Percentiles rank a stretch among this genome's conserved stretches.
Conservation (phyloP, 202 grass and related monocot species). For the Eragrostis tef region DNA sequence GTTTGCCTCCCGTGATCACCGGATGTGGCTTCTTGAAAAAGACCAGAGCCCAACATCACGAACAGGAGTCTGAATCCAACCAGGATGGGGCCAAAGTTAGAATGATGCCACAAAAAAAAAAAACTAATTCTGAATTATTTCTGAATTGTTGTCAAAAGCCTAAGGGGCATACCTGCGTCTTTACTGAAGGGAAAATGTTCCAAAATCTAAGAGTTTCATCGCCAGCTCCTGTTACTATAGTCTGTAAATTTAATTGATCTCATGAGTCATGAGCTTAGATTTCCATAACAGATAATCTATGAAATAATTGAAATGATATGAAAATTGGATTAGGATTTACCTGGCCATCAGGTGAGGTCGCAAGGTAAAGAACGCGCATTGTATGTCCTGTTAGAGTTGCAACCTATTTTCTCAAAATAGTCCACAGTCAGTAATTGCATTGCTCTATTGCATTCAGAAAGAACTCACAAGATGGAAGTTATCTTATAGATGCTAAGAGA, state of each 20-base stretch:
- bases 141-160: background rate
- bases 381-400: constrained; percentile 87
- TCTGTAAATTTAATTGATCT: constrained; percentile 46
- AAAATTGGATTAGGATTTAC: constrained; percentile 44
- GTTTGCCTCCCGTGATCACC: constrained; percentile 52
- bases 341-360: constrained; percentile 91
- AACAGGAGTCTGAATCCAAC: constrained; percentile 68
- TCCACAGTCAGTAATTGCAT: background rate
- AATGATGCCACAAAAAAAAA: background rate
- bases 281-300: background rate
- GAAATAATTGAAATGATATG: background rate
- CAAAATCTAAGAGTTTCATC: constrained; percentile 96
- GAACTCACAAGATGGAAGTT: too few relatives aligned
- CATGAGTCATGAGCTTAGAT: background rate
- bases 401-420: constrained; percentile 59
- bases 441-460: too few relatives aligned
- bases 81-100: background rate
- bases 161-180: constrained; percentile 60
- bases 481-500: too few relatives aligned
- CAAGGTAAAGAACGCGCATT: constrained; percentile 87
- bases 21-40: constrained; percentile 79
- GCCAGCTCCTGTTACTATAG: constrained; percentile 88
- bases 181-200: constrained; percentile 92
- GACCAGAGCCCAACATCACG: constrained; percentile 85
- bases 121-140: too few relatives aligned